These are phyloP conservation scores for Globisporangium splendens DNA, from an alignment of 352 stramenopile genomes.

Conservation along the genomic window DNA sequence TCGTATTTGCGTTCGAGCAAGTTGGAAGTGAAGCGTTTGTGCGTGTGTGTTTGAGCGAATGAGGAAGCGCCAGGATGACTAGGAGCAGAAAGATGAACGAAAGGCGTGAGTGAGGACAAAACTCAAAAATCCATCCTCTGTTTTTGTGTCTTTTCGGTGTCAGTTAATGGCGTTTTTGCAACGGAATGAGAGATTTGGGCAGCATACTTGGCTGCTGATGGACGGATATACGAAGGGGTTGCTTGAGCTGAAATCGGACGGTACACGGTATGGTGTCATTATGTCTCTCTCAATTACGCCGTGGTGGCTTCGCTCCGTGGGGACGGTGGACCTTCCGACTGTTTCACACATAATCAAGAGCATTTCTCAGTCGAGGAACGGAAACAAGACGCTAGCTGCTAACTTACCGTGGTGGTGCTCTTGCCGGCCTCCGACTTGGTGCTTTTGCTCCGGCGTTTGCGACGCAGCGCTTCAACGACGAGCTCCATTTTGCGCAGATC, in stretches of 20 bases:
- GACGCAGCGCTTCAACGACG: constrained; percentile 33
- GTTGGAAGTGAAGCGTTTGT: not conserved
- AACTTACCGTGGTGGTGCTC: constrained; percentile 12
- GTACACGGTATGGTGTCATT: not conserved
- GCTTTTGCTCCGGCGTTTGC: constrained; percentile 32
- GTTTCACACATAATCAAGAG: not conserved
- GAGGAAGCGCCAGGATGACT: too few relatives aligned
- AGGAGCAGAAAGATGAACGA: too few relatives aligned
- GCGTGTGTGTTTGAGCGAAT: too few relatives aligned
- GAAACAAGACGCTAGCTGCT: not conserved
- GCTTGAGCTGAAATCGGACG: too few relatives aligned
- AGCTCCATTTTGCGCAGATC: constrained; percentile 44
- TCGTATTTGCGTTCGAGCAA: not conserved
- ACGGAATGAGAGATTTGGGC: too few relatives aligned
- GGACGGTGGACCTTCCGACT: constrained; percentile 6
- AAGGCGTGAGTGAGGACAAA: too few relatives aligned
- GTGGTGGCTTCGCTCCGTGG: constrained; percentile 4
- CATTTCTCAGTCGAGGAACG: not conserved
- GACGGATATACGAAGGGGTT: too few relatives aligned
- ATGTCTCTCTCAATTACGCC: not conserved
- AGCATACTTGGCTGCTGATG: too few relatives aligned
- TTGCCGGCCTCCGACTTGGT: constrained; percentile 9
- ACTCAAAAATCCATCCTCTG: too few relatives aligned
- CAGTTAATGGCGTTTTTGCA: too few relatives aligned
- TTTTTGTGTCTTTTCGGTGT: too few relatives aligned